phyloP scores from a whole-genome alignment of 108 stramenopile genomes.

The Pseudonitzschia multiseries region DNA sequence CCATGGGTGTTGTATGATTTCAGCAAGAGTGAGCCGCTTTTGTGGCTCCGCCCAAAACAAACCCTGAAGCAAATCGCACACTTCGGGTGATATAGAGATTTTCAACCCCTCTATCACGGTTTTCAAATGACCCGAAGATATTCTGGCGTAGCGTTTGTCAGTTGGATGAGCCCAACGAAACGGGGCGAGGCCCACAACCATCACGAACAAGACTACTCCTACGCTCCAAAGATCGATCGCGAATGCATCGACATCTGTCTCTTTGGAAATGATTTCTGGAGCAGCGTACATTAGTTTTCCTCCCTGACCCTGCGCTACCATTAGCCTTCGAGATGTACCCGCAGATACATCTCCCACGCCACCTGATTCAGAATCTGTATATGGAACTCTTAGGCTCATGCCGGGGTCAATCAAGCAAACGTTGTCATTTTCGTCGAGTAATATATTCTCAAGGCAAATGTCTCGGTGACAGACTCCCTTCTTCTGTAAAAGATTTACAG shows the following conservation, averaged over 20 bases:
- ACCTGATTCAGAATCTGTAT: conserved; percentile 43
- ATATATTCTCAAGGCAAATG: conserved; percentile 74
- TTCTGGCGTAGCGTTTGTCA: conserved; percentile 61
- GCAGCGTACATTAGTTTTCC: conserved; percentile 87
- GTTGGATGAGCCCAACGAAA: conserved; percentile 58
- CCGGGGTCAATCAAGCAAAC: conserved; percentile 73
- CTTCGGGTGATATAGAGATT: conserved; percentile 51
- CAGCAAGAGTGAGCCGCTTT: conserved; percentile 62
- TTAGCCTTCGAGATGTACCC: conserved; percentile 55
- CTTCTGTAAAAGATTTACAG: conserved; percentile 61
- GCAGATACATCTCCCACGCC: conserved; percentile 55
- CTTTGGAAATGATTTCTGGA: conserved; percentile 69
- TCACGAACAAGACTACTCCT: conserved; percentile 79
- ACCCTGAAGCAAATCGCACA: conserved; percentile 75
- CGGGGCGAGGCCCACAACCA: conserved; percentile 72
- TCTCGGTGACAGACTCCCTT: conserved; percentile 78
- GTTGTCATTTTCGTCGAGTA: conserved; percentile 47
- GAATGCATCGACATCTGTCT: conserved; percentile 67
- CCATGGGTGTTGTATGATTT: conserved; percentile 83
- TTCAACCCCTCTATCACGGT: conserved; percentile 41
- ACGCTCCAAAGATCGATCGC: conserved; percentile 85
- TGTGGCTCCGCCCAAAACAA: conserved; percentile 69
- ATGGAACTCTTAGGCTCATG: conserved; percentile 75
- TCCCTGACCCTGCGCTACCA: conserved; percentile 51
- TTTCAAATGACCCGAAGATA: conserved; percentile 50